A percentile compares a stretch with the other conserved stretches of the same genome.
phyloP scores from a whole-genome alignment of 2,329 filamentous ascomycete species.

The Diaporthe amygdali region DNA sequence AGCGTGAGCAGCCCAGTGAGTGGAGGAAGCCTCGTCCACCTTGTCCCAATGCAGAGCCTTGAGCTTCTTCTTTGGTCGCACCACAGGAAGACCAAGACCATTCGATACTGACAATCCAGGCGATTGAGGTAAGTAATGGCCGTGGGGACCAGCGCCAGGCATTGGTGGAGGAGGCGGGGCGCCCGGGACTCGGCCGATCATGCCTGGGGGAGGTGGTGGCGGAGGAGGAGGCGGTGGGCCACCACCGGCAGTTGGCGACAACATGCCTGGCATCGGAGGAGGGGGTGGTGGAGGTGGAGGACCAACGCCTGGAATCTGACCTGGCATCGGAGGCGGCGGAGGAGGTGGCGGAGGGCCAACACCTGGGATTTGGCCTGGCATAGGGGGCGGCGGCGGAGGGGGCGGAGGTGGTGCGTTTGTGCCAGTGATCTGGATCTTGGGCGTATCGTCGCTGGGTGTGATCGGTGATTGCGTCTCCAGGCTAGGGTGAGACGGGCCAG shows the following conservation, averaged over 20 bases:
- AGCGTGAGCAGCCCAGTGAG: slow-evolving; percentile 88
- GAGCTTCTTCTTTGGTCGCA: slow-evolving; percentile 97
- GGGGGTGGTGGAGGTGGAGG: slow-evolving; percentile 56
- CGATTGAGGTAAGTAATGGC: slow-evolving; percentile 76
- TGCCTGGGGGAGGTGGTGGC: slow-evolving; percentile 48
- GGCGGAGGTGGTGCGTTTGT: slow-evolving; percentile 41
- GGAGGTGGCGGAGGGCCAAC: slow-evolving; percentile 41
- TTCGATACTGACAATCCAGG: slow-evolving; percentile 58
- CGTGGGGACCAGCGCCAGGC: slow-evolving; percentile 70
- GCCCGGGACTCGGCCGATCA: slow-evolving; percentile 35
- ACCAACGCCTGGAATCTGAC: slow-evolving; percentile 40
- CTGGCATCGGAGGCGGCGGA: slow-evolving; percentile 54
- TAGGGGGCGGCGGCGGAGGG: slow-evolving; percentile 42
- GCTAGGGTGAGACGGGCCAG: slow-evolving; percentile 77
- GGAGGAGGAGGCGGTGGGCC: slow-evolving; percentile 44
- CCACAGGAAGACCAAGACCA: slow-evolving; percentile 75
- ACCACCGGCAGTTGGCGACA: slow-evolving; percentile 26
- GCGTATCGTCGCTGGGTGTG: slow-evolving; percentile 67
- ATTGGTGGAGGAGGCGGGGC: slow-evolving; percentile 38
- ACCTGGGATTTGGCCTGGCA: slow-evolving; percentile 39
- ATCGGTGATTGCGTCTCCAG: slow-evolving; percentile 73
- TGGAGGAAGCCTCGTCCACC: slow-evolving; percentile 88
- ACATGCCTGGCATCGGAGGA: slow-evolving; percentile 41
- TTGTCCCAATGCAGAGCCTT: slow-evolving; percentile 99
- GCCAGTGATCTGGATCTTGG: slow-evolving; percentile 64